Conservation (phyloP, 1,284 basidiomycete genomes). For the Vanrija pseudolonga region DNA sequence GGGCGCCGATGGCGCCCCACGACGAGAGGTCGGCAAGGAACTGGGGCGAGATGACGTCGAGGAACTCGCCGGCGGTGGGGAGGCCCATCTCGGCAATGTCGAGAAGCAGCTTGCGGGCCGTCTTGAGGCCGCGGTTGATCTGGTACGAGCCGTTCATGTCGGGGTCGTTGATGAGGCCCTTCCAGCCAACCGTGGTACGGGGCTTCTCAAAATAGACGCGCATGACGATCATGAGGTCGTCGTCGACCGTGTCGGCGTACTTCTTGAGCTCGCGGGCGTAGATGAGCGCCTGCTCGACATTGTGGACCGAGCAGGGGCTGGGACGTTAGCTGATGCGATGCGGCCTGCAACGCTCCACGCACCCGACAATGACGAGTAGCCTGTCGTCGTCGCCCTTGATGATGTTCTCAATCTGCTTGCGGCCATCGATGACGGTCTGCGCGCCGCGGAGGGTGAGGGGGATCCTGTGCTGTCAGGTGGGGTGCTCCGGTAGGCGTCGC, state of each 20-base stretch:
- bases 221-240: slow-evolving; percentile 94
- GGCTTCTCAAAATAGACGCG: slow-evolving; percentile 96
- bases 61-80: slow-evolving; percentile 89
- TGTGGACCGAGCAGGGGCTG: slow-evolving; percentile 90
- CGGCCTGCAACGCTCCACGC: neutral
- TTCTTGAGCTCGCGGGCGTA: slow-evolving; percentile 74
- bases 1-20: slow-evolving; percentile 97
- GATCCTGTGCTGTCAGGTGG: slow-evolving; percentile 25
- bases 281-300: slow-evolving; percentile 74
- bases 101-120: slow-evolving; percentile 81
- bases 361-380: slow-evolving; percentile 82
- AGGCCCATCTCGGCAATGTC: slow-evolving; percentile 84
- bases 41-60: slow-evolving; percentile 82
- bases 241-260: slow-evolving; percentile 75
- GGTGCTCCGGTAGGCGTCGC: too few relatives aligned
- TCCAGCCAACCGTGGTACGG: slow-evolving; percentile 74
- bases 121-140: slow-evolving; percentile 91
- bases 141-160: slow-evolving; percentile 89
- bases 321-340: neutral
- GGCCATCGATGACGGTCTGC: slow-evolving; percentile 72
- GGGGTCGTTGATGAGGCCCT: slow-evolving; percentile 66
- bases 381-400: slow-evolving; percentile 82
- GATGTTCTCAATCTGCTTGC: slow-evolving; percentile 70
- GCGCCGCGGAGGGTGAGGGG: slow-evolving; percentile 47
- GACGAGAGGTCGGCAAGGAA: slow-evolving; percentile 67